Evolutionary conservation across 202 grass and related monocot genomes (phyloP), one percentile per base, ranked within the genome.

Genomic region (Bolboschoenoplectus hybrid): DNA sequence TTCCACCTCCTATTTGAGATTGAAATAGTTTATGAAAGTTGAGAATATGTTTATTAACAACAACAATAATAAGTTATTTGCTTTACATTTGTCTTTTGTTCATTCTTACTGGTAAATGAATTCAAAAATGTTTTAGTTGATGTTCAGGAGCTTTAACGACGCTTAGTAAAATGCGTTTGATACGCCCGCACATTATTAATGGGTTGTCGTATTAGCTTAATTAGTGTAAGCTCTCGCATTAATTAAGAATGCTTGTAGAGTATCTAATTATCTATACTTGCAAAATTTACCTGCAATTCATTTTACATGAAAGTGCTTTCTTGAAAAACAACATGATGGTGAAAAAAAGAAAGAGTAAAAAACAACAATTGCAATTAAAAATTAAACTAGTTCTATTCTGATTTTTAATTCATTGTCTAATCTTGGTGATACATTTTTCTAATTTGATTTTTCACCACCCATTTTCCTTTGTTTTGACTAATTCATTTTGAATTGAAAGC

Each of bases 31-130:
- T 50, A 50, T 51, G 17, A 4, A 55, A 76, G 4, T 76, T 35
- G 49, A 12, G 47, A 55, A 76, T 75, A 16, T 36, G 9, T 55
- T 76, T 41, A 58, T 79, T 60, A 17, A 19, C 3, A 73, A 26
- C 0, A 73, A 26, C 17, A 44, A 44, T 44, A 51, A 47, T 51
- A 20, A 26, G 17, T 74, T 74, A 51, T 26, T 74, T 26, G 39
- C 1, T 47, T 49, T 19, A 73, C 32, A 34, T 72, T 67, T 67
- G 70, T 74, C 70, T 74, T 74, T 74, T 50, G 17, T 16, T 74
- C 20, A 32, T 50, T 74, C 41, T 50, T 74, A 46, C 70, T 12
- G 70, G 12, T 3, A 74, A 52, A 20, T 43, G 7, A 80, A 60
- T 80, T 36, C 20, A 36, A 53, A 26, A 53, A 76, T 32, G 47